These are phyloP conservation scores for Chaetomiaceae sp. DNA, from an alignment of 2,329 filamentous ascomycete species.

Conservation along the genomic window DNA sequence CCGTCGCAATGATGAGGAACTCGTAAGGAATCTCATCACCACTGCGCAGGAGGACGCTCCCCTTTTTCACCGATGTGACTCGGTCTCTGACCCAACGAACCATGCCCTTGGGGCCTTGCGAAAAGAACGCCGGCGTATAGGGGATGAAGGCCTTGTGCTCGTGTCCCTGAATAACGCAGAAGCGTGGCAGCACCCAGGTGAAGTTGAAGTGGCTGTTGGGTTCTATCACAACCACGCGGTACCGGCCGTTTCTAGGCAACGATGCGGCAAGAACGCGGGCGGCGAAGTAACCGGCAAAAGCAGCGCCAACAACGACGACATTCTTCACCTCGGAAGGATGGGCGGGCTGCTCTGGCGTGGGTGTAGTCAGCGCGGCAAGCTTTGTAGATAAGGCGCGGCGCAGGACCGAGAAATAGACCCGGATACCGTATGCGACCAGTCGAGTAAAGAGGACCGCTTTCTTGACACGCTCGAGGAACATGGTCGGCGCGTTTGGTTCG, in stretches of 20 bases:
- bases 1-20: conserved; percentile 56
- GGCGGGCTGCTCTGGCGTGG: background rate
- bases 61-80: conserved; percentile 36
- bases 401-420: conserved; percentile 5
- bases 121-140: conserved; percentile 34
- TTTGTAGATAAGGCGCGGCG: conserved; percentile 8
- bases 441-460: conserved; percentile 16
- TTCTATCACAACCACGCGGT: conserved; percentile 53
- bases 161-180: conserved; percentile 51
- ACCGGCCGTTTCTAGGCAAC: conserved; percentile 44
- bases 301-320: conserved; percentile 54
- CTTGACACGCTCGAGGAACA: conserved; percentile 6
- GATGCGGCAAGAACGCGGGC: conserved; percentile 45
- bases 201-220: conserved; percentile 59
- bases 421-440: conserved; percentile 14
- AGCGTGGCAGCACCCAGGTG: conserved; percentile 56
- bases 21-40: conserved; percentile 48
- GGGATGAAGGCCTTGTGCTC: conserved; percentile 59
- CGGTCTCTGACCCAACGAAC: conserved; percentile 26
- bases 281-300: conserved; percentile 52
- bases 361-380: conserved; percentile 3
- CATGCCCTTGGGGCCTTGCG: conserved; percentile 23
- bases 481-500: background rate
- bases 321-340: conserved; percentile 31
- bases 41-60: conserved; percentile 38